phyloP scores from a whole-genome alignment of 108 stramenopile species.

The Cyclotella choctawhatcheeana region DNA sequence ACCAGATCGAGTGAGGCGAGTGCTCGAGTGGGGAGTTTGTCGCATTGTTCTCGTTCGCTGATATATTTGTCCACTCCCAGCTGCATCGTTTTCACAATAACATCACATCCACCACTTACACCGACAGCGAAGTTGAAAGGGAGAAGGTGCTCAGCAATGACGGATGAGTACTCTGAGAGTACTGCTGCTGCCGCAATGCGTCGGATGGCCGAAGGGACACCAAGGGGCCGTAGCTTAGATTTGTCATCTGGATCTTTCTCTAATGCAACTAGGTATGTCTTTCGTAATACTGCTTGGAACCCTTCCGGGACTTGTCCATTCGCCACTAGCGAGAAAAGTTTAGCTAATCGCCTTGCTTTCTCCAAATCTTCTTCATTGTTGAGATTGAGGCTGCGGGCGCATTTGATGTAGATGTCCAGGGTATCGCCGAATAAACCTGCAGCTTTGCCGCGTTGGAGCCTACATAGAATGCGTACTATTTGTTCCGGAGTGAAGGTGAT shows the following conservation, averaged over 20 bases:
- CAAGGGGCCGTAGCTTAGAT: slow-evolving; percentile 16
- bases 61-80: slow-evolving; percentile 22
- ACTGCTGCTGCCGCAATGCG: slow-evolving; percentile 17
- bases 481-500: not conserved
- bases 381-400: not conserved
- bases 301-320: not conserved
- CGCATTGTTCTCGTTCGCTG: not conserved
- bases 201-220: slow-evolving; percentile 28
- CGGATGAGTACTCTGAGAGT: not conserved
- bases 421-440: not conserved
- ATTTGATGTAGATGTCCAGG: not conserved
- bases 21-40: not conserved
- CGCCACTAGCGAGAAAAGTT: not conserved
- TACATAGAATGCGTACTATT: not conserved
- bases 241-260: not conserved
- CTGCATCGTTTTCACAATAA: slow-evolving; percentile 10
- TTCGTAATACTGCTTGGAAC: not conserved
- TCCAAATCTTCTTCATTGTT: not conserved
- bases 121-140: slow-evolving; percentile 35
- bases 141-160: slow-evolving; percentile 13
- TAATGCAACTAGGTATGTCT: not conserved
- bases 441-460: not conserved
- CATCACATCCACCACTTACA: slow-evolving; percentile 5
- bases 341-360: not conserved
- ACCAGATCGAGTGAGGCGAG: not conserved